These are phyloP conservation scores for Colletotrichum acutatum DNA, from an alignment of 2,329 filamentous ascomycete species.

Conservation along the genomic window DNA sequence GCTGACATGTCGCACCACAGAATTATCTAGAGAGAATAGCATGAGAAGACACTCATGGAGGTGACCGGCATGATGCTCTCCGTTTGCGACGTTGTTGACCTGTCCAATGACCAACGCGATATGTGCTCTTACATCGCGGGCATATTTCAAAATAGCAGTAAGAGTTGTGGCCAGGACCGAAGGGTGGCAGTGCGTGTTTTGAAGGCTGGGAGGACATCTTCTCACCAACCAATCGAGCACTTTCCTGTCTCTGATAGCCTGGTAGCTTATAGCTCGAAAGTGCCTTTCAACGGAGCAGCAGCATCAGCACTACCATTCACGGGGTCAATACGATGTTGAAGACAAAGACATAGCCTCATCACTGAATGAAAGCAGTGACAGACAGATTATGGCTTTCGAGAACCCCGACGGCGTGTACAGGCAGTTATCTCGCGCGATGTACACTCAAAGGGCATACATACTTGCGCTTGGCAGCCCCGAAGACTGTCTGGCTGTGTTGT, in stretches of 20 bases:
- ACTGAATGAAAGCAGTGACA: slow-evolving; percentile 24
- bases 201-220: slow-evolving; percentile 36
- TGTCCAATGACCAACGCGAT: slow-evolving; percentile 75
- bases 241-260: slow-evolving; percentile 20
- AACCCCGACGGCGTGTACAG: slow-evolving; percentile 25
- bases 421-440: slow-evolving; percentile 21
- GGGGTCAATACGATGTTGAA: slow-evolving; percentile 14
- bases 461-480: too few species aligned
- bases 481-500: too few species aligned
- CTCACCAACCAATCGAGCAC: slow-evolving; percentile 23
- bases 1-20: slow-evolving; percentile 51
- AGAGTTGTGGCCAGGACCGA: slow-evolving; percentile 89
- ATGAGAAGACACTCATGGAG: slow-evolving; percentile 76
- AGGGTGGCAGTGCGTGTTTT: slow-evolving; percentile 59
- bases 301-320: slow-evolving; percentile 14
- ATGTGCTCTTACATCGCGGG: slow-evolving; percentile 86
- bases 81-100: slow-evolving; percentile 68
- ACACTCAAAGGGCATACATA: not conserved
- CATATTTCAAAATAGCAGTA: slow-evolving; percentile 96
- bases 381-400: slow-evolving; percentile 13
- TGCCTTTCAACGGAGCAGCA: slow-evolving; percentile 27
- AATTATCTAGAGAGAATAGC: slow-evolving; percentile 96
- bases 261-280: slow-evolving; percentile 27
- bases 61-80: slow-evolving; percentile 79
- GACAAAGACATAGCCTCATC: slow-evolving; percentile 29